Percentiles rank a stretch among this genome's conserved stretches.
Evolutionary conservation across 2,329 filamentous ascomycete species (phyloP).

Genomic region (Peltaster fructicola): DNA sequence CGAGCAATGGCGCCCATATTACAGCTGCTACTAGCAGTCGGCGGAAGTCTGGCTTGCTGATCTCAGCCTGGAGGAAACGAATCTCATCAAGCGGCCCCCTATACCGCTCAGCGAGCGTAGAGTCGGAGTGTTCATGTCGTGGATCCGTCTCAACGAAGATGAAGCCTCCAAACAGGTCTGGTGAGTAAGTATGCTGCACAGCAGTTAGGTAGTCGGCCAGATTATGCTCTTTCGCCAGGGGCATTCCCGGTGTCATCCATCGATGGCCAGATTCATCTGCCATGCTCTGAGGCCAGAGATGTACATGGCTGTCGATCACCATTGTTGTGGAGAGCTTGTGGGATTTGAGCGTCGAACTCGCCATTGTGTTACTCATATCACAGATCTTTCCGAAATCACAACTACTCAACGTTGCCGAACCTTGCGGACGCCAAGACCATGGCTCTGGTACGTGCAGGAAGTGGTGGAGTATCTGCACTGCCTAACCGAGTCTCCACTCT

Average conservation of each 20-base stretch:
- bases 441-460: too few species aligned
- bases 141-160: conserved; percentile 74
- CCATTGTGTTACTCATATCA: too few species aligned
- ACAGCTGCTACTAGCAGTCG: conserved; percentile 51
- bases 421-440: too few species aligned
- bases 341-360: too few species aligned
- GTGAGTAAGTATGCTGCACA: conserved; percentile 9
- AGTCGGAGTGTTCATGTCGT: conserved; percentile 11
- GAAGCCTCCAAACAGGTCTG: conserved; percentile 35
- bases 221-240: conserved; percentile 47
- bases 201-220: conserved; percentile 12
- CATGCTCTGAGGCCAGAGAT: conserved; percentile 57
- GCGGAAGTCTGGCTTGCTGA: conserved; percentile 27
- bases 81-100: conserved; percentile 54
- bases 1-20: conserved; percentile 70
- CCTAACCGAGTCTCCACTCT: too few species aligned
- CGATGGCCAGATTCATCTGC: conserved; percentile 43
- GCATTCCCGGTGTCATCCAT: conserved; percentile 46
- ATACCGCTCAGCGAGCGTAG: conserved; percentile 37
- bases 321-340: too few species aligned
- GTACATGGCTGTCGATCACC: conserved; percentile 86
- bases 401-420: too few species aligned
- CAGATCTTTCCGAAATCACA: too few species aligned
- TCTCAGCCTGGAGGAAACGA: conserved; percentile 38
- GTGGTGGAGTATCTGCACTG: too few species aligned